Percentiles rank a stretch among this genome's conserved stretches.
These are phyloP conservation scores for Rhizopogon hawkerae DNA, from an alignment of 1,284 basidiomycete species.

Conservation along the genomic window DNA sequence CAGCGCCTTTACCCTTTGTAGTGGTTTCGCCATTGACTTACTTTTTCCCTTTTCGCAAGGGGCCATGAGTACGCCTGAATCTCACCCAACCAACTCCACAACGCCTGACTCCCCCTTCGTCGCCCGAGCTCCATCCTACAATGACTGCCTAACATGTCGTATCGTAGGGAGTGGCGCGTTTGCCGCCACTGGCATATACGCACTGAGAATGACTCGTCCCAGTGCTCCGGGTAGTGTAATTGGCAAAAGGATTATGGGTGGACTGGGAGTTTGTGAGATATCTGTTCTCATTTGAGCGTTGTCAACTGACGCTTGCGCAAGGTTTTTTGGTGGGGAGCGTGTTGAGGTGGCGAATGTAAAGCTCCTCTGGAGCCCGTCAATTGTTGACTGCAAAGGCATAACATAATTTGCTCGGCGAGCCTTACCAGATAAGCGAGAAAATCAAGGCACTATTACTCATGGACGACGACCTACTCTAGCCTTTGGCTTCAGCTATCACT, in stretches of 20 bases:
- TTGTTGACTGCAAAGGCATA: neutral
- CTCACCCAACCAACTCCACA: neutral
- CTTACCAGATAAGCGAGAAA: neutral
- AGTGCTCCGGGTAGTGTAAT: constrained; percentile 37
- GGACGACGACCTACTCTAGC: neutral
- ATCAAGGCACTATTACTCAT: neutral
- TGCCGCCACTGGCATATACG: constrained; percentile 41
- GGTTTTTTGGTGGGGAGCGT: constrained; percentile 24
- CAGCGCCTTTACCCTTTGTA: no score
- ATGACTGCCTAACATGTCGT: constrained; percentile 45
- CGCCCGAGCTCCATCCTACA: neutral
- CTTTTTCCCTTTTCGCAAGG: neutral
- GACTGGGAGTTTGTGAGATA: constrained; percentile 40
- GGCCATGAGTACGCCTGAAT: neutral
- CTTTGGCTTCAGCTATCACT: neutral
- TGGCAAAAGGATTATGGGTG: constrained; percentile 40
- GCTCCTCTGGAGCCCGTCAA: neutral
- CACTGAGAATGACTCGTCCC: constrained; percentile 40
- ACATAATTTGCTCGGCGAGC: no score
- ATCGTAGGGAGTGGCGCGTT: constrained; percentile 44
- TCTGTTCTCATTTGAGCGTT: neutral
- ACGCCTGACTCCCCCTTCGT: neutral
- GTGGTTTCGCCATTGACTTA: neutral
- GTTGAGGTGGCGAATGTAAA: constrained; percentile 19
- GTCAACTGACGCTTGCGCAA: constrained; percentile 11